Conservation (phyloP, 2,329 filamentous ascomycete genomes). For the Colletotrichum lupini region DNA sequence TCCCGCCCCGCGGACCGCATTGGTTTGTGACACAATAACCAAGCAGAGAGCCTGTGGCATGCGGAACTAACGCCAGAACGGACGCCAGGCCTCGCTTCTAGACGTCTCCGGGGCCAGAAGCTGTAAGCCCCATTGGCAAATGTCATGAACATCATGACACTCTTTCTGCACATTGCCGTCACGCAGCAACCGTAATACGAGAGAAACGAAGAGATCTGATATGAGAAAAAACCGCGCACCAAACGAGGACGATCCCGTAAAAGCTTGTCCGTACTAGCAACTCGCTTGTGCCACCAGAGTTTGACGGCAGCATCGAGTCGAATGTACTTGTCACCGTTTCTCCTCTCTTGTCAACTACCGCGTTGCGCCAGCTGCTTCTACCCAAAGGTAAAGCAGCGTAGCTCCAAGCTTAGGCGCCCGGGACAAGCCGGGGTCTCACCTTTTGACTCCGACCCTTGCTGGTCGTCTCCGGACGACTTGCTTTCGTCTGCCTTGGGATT, state of each 20-base stretch:
- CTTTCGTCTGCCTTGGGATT: slow-evolving; percentile 19
- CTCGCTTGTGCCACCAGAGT: neutral
- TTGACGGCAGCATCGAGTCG: slow-evolving; percentile 2
- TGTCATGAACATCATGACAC: slow-evolving; percentile 19
- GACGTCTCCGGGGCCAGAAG: slow-evolving; percentile 19
- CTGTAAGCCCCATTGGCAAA: neutral
- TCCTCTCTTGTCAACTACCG: neutral
- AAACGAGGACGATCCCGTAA: neutral
- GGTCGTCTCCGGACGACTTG: neutral
- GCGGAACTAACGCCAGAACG: slow-evolving; percentile 18
- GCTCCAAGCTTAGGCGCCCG: neutral
- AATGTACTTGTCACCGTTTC: slow-evolving; percentile 22
- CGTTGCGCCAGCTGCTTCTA: neutral
- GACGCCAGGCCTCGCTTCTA: neutral
- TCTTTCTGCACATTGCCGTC: neutral
- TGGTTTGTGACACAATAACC: neutral
- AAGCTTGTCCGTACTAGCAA: slow-evolving; percentile 1
- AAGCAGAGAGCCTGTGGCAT: slow-evolving; percentile 16
- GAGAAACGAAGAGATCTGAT: neutral
- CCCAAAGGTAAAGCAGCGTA: neutral
- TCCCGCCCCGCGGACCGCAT: neutral
- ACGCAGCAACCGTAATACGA: slow-evolving; percentile 4
- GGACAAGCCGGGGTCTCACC: neutral
- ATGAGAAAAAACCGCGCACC: neutral
- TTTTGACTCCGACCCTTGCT: neutral